Evolutionary conservation across 176 grass and related monocot genomes (phyloP).

Genomic region (Oropetium thomaeum): DNA sequence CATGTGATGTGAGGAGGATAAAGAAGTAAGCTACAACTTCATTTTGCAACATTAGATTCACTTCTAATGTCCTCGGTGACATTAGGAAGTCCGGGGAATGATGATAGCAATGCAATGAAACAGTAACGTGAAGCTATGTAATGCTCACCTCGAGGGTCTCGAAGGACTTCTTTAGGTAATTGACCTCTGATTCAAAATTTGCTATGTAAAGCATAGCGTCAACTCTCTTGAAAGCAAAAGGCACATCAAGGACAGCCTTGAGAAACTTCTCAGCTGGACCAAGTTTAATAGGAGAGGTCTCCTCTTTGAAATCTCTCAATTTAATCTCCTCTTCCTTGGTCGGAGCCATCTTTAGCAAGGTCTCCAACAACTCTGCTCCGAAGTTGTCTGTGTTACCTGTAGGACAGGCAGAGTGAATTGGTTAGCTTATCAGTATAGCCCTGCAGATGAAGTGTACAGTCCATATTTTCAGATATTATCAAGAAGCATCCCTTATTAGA

Average conservation of each 20-base stretch:
- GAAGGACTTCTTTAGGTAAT: slow-evolving; percentile 91
- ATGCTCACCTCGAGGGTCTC: slow-evolving; percentile 92
- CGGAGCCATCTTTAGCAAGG: slow-evolving; percentile 98
- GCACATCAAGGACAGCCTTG: slow-evolving; percentile 88
- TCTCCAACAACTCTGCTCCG: slow-evolving; percentile 85
- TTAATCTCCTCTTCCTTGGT: slow-evolving; percentile 98
- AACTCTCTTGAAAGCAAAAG: slow-evolving; percentile 95
- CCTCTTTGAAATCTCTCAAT: slow-evolving; percentile 86
- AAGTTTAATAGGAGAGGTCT: slow-evolving; percentile 62
- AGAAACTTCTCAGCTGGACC: slow-evolving; percentile 87
- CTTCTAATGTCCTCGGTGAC: neutral
- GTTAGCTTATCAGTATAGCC: slow-evolving; percentile 12
- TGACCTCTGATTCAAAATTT: slow-evolving; percentile 93
- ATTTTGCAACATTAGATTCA: neutral
- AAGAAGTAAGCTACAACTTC: neutral
- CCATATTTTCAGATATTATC: neutral
- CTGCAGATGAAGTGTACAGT: slow-evolving; percentile 10
- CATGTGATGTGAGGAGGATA: slow-evolving; percentile 4
- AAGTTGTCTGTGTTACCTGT: slow-evolving; percentile 81
- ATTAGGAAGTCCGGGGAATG: neutral
- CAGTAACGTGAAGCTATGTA: neutral
- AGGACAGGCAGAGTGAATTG: slow-evolving; percentile 20
- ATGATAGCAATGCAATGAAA: neutral
- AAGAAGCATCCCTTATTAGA: slow-evolving; percentile 6
- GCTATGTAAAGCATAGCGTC: slow-evolving; percentile 98